Conservation (phyloP, 148 eudicot species). For the Rhododendron griersonianum region DNA sequence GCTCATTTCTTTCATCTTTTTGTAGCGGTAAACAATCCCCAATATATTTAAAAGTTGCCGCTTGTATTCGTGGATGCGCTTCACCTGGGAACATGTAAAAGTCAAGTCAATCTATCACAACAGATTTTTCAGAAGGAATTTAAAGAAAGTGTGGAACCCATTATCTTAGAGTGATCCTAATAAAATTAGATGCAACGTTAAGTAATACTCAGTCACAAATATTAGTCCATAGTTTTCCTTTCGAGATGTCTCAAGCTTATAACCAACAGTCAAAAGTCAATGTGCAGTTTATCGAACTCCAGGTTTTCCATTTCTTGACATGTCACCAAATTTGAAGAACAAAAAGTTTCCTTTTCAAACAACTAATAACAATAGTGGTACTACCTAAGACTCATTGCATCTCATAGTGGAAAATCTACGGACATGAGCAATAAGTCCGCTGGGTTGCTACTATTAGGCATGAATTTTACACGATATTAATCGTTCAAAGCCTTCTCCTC, state of each 20-base stretch:
- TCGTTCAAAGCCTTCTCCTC: not conserved
- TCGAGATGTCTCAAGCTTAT: not conserved
- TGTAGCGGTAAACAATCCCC: conserved; percentile 91
- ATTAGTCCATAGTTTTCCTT: not conserved
- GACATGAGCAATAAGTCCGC: not conserved
- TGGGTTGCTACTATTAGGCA: not conserved
- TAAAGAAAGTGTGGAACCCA: not conserved
- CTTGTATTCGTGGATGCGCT: conserved; percentile 96
- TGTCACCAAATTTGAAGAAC: not conserved
- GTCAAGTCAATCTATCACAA: not conserved
- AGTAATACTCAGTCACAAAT: not conserved
- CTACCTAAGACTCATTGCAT: not conserved
- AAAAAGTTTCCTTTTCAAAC: not conserved
- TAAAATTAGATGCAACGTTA: not conserved
- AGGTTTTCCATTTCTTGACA: not conserved
- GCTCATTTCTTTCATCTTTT: conserved; percentile 92
- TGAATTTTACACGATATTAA: not conserved
- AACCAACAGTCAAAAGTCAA: not conserved
- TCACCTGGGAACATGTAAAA: conserved; percentile 49
- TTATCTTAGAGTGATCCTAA: not conserved
- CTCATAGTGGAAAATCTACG: not conserved
- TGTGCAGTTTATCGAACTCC: not conserved
- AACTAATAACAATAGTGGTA: not conserved
- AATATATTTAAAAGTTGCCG: conserved; percentile 82
- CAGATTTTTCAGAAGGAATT: not conserved